Conservation (phyloP, 352 stramenopile genomes). For the Pythium utonaiense region DNA sequence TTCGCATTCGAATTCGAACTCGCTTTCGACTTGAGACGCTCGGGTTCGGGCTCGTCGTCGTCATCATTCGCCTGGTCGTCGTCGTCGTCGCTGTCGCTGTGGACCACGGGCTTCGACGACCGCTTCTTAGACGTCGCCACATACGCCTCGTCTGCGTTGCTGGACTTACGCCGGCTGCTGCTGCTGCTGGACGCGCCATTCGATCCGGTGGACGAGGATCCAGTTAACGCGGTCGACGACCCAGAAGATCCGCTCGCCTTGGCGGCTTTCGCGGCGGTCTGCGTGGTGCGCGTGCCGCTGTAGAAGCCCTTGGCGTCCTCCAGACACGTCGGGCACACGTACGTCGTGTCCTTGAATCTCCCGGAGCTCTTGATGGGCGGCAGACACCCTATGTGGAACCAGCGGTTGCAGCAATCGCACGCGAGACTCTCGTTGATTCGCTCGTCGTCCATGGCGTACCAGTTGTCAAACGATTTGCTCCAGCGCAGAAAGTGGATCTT, state of each 20-base stretch:
- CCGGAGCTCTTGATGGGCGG: conserved; percentile 83
- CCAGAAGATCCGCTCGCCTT: conserved; percentile 2
- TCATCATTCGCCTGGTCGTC: conserved; percentile 9
- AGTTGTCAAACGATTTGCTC: conserved; percentile 87
- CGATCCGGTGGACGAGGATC: conserved; percentile 16
- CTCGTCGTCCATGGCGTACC: conserved; percentile 88
- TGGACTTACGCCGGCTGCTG: conserved; percentile 13
- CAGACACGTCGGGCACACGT: conserved; percentile 80
- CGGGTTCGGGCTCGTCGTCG: conserved; percentile 2
- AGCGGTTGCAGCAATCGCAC: conserved; percentile 86
- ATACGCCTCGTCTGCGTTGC: conserved; percentile 9
- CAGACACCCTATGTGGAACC: conserved; percentile 86
- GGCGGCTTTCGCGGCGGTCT: conserved; percentile 42
- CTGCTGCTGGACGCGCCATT: conserved; percentile 14
- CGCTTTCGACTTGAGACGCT: conserved; percentile 14
- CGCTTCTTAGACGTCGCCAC: conserved; percentile 24
- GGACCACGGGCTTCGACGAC: conserved; percentile 26
- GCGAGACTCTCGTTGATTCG: conserved; percentile 87
- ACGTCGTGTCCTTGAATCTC: conserved; percentile 82
- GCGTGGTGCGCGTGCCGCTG: conserved; percentile 38
- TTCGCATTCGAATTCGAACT: conserved; percentile 8
- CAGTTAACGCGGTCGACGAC: conserved; percentile 16
- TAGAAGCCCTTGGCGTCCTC: conserved; percentile 72
- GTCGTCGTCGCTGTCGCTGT: conserved; percentile 26
- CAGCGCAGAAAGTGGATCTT: conserved; percentile 87